Evolutionary conservation across 768 basidiomycete genomes (phyloP).

Genomic region (Mycena sanguinolenta): DNA sequence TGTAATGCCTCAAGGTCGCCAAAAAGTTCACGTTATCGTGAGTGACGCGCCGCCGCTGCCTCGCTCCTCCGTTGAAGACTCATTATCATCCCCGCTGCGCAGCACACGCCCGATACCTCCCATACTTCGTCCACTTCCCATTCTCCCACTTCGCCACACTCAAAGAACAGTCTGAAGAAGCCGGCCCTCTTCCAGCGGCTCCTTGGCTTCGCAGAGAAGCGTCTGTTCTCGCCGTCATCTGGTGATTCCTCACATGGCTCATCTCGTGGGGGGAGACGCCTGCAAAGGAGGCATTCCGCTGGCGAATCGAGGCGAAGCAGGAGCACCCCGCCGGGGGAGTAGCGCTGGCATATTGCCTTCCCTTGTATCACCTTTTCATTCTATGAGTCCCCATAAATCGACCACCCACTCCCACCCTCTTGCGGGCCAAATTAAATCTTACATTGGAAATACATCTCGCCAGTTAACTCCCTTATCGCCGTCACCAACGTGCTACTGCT

Average conservation of each 20-base stretch:
- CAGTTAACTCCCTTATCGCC: neutral
- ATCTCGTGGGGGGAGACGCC: conserved; percentile 49
- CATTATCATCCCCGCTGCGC: conserved; percentile 43
- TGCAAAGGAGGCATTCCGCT: conserved; percentile 67
- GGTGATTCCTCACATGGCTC: conserved; percentile 53
- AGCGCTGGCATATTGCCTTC: conserved; percentile 10
- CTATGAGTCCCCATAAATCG: neutral
- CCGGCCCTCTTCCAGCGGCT: conserved; percentile 75
- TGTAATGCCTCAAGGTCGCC: conserved; percentile 76
- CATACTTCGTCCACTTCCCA: conserved; percentile 71
- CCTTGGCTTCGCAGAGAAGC: conserved; percentile 63
- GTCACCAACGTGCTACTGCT: neutral
- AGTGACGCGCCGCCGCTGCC: conserved; percentile 48
- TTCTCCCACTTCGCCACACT: conserved; percentile 66
- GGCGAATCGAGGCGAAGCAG: conserved; percentile 45
- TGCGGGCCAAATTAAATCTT: neutral
- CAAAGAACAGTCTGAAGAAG: conserved; percentile 55
- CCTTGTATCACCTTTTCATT: conserved; percentile 12
- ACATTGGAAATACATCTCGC: conserved; percentile 10
- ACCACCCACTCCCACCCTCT: conserved; percentile 8
- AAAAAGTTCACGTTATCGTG: conserved; percentile 82
- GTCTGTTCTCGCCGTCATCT: conserved; percentile 50
- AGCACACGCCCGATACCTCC: conserved; percentile 51
- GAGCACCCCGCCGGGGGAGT: conserved; percentile 36
- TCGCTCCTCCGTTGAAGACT: conserved; percentile 33